Evolutionary conservation across 176 grass and related monocot species (phyloP), one percentile per base, ranked within the genome.

Genomic region (Puya raimondii): DNA sequence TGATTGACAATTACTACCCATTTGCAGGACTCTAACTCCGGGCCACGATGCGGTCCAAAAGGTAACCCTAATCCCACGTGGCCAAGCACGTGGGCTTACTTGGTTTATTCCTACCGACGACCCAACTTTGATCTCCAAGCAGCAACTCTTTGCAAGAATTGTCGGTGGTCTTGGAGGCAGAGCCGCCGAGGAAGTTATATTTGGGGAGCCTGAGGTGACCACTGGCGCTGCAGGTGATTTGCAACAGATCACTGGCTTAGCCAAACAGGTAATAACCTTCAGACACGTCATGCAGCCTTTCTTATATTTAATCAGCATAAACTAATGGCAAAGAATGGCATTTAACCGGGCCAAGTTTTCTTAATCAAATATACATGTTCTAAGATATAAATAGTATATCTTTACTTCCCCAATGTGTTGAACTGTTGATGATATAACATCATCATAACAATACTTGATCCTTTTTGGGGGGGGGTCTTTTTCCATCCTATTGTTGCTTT

Each of bases 31-130:
- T 71, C 79, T 99, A 72, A 99, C 94, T 11, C 86, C 94, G 22
- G 94, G 94, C 2, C 94, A 99, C 47, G 94, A 99, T 59, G 83
- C 94, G 0, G 94, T 99, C 69, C 94, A 99, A 78, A 99, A 99
- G 86, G 94, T 99, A 66, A 99, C 94, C 33, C 53, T 99, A 12
- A 67, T 99, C 74, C 94, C 94, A 64, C 86, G 94, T 68, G 94
- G 94, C 63, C 94, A 99, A 78, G 94, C 94, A 51, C 89, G 94
- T 70, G 94, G 94, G 75, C 86, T 99, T 9, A 99, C 94, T 29
- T 99, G 94, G 94, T 99, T 99, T 81, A 99, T 99, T 69, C 94
- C 94, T 10, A 85, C 82, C 72, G 94, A 99, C 26, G 94, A 99
- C 75, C 89, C 94, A 7, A 91, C 89, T 6, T 81, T 99, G 29